phyloP scores from a whole-genome alignment of 768 basidiomycete genomes.

The Boletellus ananas region DNA sequence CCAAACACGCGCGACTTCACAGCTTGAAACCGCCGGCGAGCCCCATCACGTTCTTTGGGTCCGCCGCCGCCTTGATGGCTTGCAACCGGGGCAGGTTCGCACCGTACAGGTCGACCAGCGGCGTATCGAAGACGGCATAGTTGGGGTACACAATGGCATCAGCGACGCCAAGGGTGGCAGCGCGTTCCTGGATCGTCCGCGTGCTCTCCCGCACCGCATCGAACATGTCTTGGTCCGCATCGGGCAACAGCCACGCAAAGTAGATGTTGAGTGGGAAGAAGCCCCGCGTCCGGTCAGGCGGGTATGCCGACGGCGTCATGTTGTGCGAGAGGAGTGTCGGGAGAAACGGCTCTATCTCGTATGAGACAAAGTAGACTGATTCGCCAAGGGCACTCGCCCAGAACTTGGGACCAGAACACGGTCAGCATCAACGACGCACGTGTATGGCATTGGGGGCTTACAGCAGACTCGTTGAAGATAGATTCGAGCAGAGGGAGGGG shows the following conservation, averaged over 20 bases:
- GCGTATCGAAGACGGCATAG: conserved; percentile 53
- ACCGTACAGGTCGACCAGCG: conserved; percentile 46
- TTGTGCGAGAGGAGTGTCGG: conserved; percentile 38
- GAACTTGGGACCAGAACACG: conserved; percentile 1
- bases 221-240: conserved; percentile 21
- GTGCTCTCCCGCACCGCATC: conserved; percentile 37
- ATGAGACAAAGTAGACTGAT: conserved; percentile 5
- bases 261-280: conserved; percentile 47
- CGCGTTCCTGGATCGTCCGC: conserved; percentile 32
- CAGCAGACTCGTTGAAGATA: conserved; percentile 13
- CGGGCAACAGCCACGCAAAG: conserved; percentile 10
- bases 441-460: conserved; percentile 1
- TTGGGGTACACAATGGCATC: conserved; percentile 48
- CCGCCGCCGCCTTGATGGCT: conserved; percentile 42
- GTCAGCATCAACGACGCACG: neutral
- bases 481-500: conserved; percentile 13
- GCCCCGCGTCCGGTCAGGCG: conserved; percentile 35
- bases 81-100: conserved; percentile 35
- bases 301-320: conserved; percentile 41
- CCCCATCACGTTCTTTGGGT: conserved; percentile 58
- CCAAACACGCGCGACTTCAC: neutral
- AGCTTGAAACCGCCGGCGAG: conserved; percentile 56
- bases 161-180: conserved; percentile 37
- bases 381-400: conserved; percentile 3
- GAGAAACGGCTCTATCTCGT: conserved; percentile 49